Evolutionary conservation across 2,329 filamentous ascomycete species (phyloP).

Genomic region (Apiospora sp.): DNA sequence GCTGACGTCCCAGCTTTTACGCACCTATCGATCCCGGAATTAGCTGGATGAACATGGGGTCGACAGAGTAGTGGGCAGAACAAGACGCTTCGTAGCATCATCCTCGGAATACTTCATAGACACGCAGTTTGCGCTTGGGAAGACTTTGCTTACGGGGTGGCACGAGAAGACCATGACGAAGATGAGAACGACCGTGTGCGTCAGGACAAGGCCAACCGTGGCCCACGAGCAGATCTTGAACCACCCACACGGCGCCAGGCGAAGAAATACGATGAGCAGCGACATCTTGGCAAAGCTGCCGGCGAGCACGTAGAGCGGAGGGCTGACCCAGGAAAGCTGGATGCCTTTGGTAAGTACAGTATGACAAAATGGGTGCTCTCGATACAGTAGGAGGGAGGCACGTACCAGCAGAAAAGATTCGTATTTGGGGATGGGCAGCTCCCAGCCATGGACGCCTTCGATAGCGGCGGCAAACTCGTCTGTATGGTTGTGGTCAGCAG

Average conservation of each 20-base stretch:
- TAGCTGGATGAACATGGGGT: background rate
- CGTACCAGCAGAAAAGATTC: constrained; percentile 28
- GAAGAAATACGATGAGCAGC: constrained; percentile 38
- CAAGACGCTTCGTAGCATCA: too few relatives aligned
- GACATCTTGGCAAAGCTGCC: constrained; percentile 40
- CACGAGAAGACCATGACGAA: constrained; percentile 40
- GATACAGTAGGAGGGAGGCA: background rate
- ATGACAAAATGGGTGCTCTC: too few relatives aligned
- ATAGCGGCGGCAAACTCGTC: background rate
- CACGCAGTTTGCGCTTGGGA: constrained; percentile 31
- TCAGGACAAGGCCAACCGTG: constrained; percentile 33
- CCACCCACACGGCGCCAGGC: constrained; percentile 36
- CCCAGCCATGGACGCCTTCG: background rate
- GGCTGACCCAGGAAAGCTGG: constrained; percentile 29
- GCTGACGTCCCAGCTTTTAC: background rate
- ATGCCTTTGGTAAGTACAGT: background rate
- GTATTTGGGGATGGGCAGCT: background rate
- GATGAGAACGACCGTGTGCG: constrained; percentile 35
- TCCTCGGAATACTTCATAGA: too few relatives aligned
- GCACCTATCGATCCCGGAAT: background rate
- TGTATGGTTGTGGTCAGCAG: background rate
- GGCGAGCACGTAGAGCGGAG: constrained; percentile 34
- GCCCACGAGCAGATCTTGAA: constrained; percentile 35
- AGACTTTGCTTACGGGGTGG: constrained; percentile 31
- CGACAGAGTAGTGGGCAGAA: too few relatives aligned